Conservation (phyloP, 352 stramenopile species). For the Peronosclerospora sorghi region DNA sequence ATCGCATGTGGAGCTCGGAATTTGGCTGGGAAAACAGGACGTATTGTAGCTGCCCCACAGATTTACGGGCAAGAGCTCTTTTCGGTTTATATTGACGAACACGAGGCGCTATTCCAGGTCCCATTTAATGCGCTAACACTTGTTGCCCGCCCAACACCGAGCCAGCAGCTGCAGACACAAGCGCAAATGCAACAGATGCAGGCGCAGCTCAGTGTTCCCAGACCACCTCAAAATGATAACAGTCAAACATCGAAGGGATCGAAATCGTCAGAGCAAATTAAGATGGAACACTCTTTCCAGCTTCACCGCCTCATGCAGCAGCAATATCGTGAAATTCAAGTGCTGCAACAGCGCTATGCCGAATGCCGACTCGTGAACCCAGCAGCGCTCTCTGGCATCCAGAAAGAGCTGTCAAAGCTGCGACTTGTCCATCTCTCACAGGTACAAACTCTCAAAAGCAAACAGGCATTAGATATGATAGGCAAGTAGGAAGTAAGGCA, state of each 20-base stretch:
- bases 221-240: slow-evolving; percentile 11
- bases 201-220: slow-evolving; percentile 18
- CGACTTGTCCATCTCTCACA: slow-evolving; percentile 77
- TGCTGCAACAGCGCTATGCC: slow-evolving; percentile 75
- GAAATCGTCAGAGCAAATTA: slow-evolving; percentile 46
- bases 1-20: slow-evolving; percentile 65
- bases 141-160: slow-evolving; percentile 27
- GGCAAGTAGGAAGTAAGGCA: slow-evolving; percentile 31
- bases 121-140: slow-evolving; percentile 68
- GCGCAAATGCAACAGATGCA: slow-evolving; percentile 21
- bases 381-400: slow-evolving; percentile 59
- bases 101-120: slow-evolving; percentile 72
- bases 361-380: slow-evolving; percentile 66
- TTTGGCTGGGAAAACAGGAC: slow-evolving; percentile 58
- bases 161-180: slow-evolving; percentile 29
- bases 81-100: slow-evolving; percentile 77
- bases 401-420: slow-evolving; percentile 77
- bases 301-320: slow-evolving; percentile 81
- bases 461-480: slow-evolving; percentile 65
- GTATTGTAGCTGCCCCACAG: slow-evolving; percentile 62
- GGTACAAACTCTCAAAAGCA: slow-evolving; percentile 80
- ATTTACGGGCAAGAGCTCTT: slow-evolving; percentile 73
- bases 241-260: slow-evolving; percentile 10
- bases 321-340: slow-evolving; percentile 80
- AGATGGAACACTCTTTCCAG: slow-evolving; percentile 82